Evolutionary conservation across 73 alveolate genomes (phyloP).

Genomic region (Paramecium biaurelia): DNA sequence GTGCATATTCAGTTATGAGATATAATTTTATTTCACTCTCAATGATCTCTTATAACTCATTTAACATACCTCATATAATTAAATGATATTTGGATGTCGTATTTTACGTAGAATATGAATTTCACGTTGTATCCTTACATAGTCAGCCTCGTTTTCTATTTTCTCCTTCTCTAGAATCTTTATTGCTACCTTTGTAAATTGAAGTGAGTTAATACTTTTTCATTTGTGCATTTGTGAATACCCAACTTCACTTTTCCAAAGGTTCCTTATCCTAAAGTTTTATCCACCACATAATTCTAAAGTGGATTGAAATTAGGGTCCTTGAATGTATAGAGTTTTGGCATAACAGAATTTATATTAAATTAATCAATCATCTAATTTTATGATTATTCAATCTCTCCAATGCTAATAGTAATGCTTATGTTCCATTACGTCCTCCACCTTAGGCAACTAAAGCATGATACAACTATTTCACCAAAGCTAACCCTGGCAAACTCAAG

Average conservation of each 20-base stretch:
- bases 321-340: constrained; percentile 40
- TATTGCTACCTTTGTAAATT: constrained; percentile 74
- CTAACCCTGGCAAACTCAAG: constrained; percentile 84
- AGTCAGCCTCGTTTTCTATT: constrained; percentile 77
- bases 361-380: constrained; percentile 30
- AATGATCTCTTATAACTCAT: constrained; percentile 57
- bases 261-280: constrained; percentile 93
- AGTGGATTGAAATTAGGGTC: constrained; percentile 45
- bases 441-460: constrained; percentile 80
- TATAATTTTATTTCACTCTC: constrained; percentile 65
- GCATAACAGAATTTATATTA: constrained; percentile 36
- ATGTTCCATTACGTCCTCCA: constrained; percentile 78
- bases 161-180: constrained; percentile 85
- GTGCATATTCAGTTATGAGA: constrained; percentile 74
- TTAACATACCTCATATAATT: constrained; percentile 81
- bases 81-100: constrained; percentile 88
- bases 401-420: constrained; percentile 75
- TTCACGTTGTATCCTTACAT: constrained; percentile 86
- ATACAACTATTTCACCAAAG: constrained; percentile 76
- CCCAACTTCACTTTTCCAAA: constrained; percentile 95
- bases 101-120: constrained; percentile 86
- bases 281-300: constrained; percentile 7
- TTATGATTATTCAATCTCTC: constrained; percentile 75
- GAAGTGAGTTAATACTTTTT: constrained; percentile 69
- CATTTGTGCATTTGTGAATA: constrained; percentile 81